Evolutionary conservation across 345 rosid genomes (phyloP), one percentile per base, ranked within the genome.

Genomic region (Iberis pinnata): DNA sequence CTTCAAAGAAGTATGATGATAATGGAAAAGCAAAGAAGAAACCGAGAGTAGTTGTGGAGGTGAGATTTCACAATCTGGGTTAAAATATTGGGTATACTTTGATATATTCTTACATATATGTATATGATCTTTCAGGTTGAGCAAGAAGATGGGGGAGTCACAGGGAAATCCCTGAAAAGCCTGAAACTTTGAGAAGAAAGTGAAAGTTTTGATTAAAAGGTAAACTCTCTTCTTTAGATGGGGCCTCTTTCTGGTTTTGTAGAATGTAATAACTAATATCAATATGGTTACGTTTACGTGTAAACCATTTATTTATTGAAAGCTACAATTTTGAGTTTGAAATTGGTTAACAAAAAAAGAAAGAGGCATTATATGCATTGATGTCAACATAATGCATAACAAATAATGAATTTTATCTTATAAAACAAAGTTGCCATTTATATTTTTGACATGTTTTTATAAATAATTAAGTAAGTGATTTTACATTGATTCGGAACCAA

Each of bases 11-110:
- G 63, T 56, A 53, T 37, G 84, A 68, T 58, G 81, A 74, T 43
- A 71, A 59, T 46, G 60, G 58, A 53, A 82, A 81, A 69, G 25
- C 57, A 8, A 89, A 78, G 80, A 88, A 82, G 75, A 85, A 75
- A 74, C 60, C 87, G 39, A 82, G 76, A 66, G 86, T 89, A 18
- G 67, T 74, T 39, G 85, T 85, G 18, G 97, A 88, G 89, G 97
- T 88, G 71, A 81, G 64, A 43, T 17, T 22, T 49, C 51, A 36
- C 29, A 36, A 47, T 3, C 7, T 41, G 13, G 29, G 27, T 22
- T 47, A 12, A 44, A 9, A 20, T 65, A 31, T 9, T 37, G 31
- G 17, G 55, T 8, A 11, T 58, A 25, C 17, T 50, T 43, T 58
- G 24, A 35, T 45, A 18, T 52, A 43, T 22, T 6, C 33, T 29